Evolutionary conservation across 2,329 filamentous ascomycete species (phyloP).

Genomic region (Ophiocordyceps camponoti-leonardi): DNA sequence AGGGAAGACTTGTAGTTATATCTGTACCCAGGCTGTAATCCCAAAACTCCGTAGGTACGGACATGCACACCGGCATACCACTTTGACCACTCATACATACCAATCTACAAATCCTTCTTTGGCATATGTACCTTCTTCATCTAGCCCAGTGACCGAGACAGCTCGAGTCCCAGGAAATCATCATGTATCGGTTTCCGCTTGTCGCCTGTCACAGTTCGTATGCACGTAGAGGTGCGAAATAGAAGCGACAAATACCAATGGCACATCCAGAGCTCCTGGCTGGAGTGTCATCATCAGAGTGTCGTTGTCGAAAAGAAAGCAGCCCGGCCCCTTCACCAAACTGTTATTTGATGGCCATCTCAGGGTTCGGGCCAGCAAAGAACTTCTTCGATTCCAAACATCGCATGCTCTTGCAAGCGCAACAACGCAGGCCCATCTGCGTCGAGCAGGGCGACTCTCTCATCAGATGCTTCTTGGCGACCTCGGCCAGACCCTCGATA

Average conservation of each 20-base stretch:
- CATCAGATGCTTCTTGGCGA: constrained; percentile 65
- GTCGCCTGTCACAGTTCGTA: not conserved
- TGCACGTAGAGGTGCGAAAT: not conserved
- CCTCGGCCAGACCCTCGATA: constrained; percentile 73
- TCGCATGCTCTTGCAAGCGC: constrained; percentile 78
- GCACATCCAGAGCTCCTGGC: not conserved
- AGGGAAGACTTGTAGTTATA: not conserved
- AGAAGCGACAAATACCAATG: not conserved
- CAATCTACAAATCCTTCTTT: not conserved
- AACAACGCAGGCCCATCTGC: constrained; percentile 84
- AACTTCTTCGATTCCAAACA: constrained; percentile 65
- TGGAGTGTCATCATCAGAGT: not conserved
- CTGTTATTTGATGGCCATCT: not conserved
- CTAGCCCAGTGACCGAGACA: not conserved
- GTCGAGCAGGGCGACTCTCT: constrained; percentile 51
- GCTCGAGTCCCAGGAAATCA: not conserved
- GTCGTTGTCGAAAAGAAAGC: not conserved
- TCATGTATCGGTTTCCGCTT: not conserved
- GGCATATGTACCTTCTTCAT: not conserved
- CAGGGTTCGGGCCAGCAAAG: constrained; percentile 28
- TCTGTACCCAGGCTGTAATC: too few relatives aligned
- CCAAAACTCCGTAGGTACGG: too few relatives aligned
- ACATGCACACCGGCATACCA: not conserved
- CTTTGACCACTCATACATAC: not conserved
- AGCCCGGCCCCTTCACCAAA: not conserved